Percentiles rank a stretch among this genome's conserved stretches.
Conservation (phyloP, 2,329 filamentous ascomycete species). For the Diplodia sapinea region DNA sequence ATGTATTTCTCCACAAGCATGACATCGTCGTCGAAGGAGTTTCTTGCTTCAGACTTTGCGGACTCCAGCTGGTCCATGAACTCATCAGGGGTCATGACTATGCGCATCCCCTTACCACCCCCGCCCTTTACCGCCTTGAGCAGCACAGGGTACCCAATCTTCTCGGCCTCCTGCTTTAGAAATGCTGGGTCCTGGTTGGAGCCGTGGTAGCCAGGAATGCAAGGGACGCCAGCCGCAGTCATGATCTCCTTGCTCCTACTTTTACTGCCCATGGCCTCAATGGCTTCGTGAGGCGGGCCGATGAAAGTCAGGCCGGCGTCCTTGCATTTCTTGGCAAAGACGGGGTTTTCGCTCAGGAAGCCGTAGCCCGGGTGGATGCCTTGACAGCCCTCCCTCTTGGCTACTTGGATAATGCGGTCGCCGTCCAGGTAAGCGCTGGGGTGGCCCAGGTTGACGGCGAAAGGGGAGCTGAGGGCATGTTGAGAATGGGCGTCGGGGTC, state of each 20-base stretch:
- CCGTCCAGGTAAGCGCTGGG: constrained; percentile 91
- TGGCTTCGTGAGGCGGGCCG: constrained; percentile 80
- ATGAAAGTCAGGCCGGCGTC: constrained; percentile 93
- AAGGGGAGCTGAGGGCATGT: constrained; percentile 84
- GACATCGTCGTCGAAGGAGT: constrained; percentile 69
- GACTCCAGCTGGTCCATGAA: constrained; percentile 67
- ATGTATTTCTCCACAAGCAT: constrained; percentile 73
- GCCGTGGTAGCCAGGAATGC: constrained; percentile 95
- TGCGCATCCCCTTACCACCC: constrained; percentile 73
- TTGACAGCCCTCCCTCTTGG: constrained; percentile 83
- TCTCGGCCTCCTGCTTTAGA: constrained; percentile 72
- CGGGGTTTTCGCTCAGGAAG: constrained; percentile 90
- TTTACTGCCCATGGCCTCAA: constrained; percentile 88
- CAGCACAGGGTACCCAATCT: constrained; percentile 70
- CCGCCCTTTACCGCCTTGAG: constrained; percentile 70
- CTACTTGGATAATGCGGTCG: constrained; percentile 86
- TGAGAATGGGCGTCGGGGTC: constrained; percentile 86
- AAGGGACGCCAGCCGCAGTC: constrained; percentile 91
- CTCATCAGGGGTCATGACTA: constrained; percentile 62
- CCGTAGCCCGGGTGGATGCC: constrained; percentile 97
- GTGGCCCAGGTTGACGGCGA: constrained; percentile 81
- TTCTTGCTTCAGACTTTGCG: constrained; percentile 68
- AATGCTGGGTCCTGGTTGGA: constrained; percentile 72
- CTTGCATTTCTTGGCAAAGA: constrained; percentile 85
- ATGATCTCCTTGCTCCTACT: constrained; percentile 94